These are phyloP conservation scores for Saccharomyces kudriavzevii DNA, from an alignment of 805 yeast genomes.

Conservation along the genomic window DNA sequence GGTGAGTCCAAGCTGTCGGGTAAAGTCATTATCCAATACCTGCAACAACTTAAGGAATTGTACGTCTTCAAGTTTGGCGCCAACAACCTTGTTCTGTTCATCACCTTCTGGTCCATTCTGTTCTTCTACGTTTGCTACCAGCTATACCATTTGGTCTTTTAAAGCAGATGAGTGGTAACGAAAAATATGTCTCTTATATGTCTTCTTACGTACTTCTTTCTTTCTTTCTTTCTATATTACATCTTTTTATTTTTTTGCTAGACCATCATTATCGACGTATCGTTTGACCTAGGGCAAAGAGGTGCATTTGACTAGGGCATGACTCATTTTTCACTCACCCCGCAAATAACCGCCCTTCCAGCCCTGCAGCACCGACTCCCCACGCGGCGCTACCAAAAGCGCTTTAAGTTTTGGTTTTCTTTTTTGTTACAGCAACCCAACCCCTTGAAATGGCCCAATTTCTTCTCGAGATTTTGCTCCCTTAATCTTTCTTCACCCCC, in stretches of 20 bases:
- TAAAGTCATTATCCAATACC: constrained; percentile 41
- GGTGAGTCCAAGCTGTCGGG: constrained; percentile 45
- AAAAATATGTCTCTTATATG: not conserved
- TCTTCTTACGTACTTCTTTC: not conserved
- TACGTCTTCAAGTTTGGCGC: constrained; percentile 40
- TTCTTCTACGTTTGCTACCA: constrained; percentile 27
- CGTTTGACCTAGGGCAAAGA: not conserved
- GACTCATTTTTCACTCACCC: not conserved
- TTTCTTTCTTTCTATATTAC: not conserved
- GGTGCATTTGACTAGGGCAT: not conserved
- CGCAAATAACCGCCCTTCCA: not conserved
- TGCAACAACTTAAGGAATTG: constrained; percentile 39
- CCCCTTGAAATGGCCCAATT: not conserved
- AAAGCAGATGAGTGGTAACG: not conserved
- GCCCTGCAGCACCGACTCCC: not conserved
- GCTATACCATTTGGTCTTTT: constrained; percentile 17
- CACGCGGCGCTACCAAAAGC: not conserved
- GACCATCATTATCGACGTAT: not conserved
- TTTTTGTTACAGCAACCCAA: not conserved
- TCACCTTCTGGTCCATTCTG: constrained; percentile 27
- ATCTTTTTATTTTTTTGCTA: not conserved
- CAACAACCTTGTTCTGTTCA: constrained; percentile 29
- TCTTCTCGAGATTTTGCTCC: not conserved
- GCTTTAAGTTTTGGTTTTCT: not conserved
- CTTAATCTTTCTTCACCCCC: not conserved